Conservation (phyloP, 2,329 filamentous ascomycete genomes). For the Colletotrichum magnum region DNA sequence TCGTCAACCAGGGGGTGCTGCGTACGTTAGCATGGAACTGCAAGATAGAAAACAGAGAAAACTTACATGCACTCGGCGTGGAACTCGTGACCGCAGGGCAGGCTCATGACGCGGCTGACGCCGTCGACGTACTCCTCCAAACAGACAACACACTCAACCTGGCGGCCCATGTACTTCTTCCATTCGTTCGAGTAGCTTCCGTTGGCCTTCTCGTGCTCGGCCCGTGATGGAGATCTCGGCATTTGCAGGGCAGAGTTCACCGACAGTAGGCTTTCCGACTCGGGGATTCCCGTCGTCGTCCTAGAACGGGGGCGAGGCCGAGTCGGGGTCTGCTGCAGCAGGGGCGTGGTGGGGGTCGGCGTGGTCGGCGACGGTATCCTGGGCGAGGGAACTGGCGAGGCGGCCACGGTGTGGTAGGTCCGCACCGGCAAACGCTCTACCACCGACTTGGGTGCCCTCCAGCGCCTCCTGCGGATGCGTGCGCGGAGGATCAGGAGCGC, state of each 20-base stretch:
- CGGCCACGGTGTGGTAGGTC: conserved; percentile 89
- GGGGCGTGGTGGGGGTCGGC: conserved; percentile 82
- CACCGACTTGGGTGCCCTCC: conserved; percentile 97
- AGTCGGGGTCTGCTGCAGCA: conserved; percentile 74
- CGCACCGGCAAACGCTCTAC: conserved; percentile 95
- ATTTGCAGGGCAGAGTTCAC: conserved; percentile 59
- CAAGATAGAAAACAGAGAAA: not conserved
- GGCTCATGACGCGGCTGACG: conserved; percentile 93
- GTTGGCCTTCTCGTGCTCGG: conserved; percentile 64
- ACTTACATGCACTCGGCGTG: conserved; percentile 99
- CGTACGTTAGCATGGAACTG: conserved; percentile 43
- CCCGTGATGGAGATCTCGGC: conserved; percentile 51
- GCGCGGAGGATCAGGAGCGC: conserved; percentile 88
- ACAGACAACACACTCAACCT: conserved; percentile 95
- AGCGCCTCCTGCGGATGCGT: conserved; percentile 88
- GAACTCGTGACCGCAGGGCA: conserved; percentile 98
- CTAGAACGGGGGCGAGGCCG: conserved; percentile 74
- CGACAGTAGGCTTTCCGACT: conserved; percentile 62
- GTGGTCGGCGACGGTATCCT: conserved; percentile 74
- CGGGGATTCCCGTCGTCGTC: conserved; percentile 73
- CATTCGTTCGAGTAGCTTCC: conserved; percentile 66
- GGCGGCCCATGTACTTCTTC: conserved; percentile 77
- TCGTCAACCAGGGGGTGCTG: conserved; percentile 97
- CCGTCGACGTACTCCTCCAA: conserved; percentile 97
- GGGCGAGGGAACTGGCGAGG: conserved; percentile 69